These are phyloP conservation scores for Phytophthora cactorum DNA, from an alignment of 352 stramenopile genomes.

Conservation along the genomic window DNA sequence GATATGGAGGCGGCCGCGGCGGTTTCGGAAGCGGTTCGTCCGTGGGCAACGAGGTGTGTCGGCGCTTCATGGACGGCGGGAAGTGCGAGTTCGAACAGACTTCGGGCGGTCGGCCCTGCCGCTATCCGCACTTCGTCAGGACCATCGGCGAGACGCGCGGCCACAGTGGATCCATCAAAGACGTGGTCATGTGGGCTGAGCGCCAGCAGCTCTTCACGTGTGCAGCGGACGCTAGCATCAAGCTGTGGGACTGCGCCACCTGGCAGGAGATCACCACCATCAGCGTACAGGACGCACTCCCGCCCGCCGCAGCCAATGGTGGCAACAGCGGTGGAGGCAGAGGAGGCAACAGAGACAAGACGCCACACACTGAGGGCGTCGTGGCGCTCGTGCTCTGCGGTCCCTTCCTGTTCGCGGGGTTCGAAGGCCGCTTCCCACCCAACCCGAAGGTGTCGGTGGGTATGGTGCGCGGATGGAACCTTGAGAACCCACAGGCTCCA, in stretches of 20 bases:
- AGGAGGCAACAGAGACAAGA: conserved; percentile 27
- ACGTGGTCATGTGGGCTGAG: conserved; percentile 77
- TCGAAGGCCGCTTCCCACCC: conserved; percentile 68
- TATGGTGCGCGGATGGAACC: conserved; percentile 84
- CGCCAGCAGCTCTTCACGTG: conserved; percentile 84
- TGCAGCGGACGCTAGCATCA: conserved; percentile 70
- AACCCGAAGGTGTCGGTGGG: conserved; percentile 67
- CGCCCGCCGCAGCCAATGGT: conserved; percentile 11
- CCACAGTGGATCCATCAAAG: conserved; percentile 75
- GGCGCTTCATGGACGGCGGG: conserved; percentile 63
- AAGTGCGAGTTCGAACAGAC: conserved; percentile 70
- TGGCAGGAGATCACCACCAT: conserved; percentile 86
- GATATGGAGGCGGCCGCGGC: conserved; percentile 38
- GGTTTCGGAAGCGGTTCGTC: conserved; percentile 31
- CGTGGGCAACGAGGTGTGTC: conserved; percentile 73
- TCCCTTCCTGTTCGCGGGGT: conserved; percentile 83
- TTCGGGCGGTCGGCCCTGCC: conserved; percentile 54
- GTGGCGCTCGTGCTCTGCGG: conserved; percentile 72
- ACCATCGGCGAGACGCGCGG: conserved; percentile 83
- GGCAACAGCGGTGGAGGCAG: conserved; percentile 14
- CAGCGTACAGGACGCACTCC: conserved; percentile 46
- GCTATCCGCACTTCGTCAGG: conserved; percentile 84
- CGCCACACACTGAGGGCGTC: conserved; percentile 57
- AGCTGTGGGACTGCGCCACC: conserved; percentile 84
- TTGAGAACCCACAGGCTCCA: conserved; percentile 69